phyloP scores from a whole-genome alignment of 352 stramenopile species.

The Phytophthora pinifolia region DNA sequence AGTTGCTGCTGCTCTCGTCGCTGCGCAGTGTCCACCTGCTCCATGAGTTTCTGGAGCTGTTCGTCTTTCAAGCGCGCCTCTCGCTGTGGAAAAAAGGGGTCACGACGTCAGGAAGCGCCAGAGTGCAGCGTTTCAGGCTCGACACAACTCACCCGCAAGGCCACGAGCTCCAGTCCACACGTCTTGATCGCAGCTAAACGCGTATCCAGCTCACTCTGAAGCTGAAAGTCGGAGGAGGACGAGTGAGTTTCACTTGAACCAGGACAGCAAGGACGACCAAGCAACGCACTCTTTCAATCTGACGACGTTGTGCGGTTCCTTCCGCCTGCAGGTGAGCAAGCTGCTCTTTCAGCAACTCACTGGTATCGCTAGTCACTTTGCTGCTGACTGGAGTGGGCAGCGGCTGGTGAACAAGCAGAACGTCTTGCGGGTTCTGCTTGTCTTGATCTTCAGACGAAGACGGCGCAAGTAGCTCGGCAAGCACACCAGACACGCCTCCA shows the following conservation, averaged over 20 bases:
- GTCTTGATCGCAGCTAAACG: conserved; percentile 52
- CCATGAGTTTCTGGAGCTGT: conserved; percentile 35
- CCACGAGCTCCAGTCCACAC: conserved; percentile 66
- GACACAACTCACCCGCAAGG: conserved; percentile 39
- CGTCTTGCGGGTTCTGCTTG: neutral
- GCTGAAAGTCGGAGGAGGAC: conserved; percentile 27
- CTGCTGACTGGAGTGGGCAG: neutral
- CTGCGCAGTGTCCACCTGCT: conserved; percentile 29
- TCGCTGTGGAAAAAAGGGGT: conserved; percentile 31
- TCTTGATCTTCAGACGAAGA: conserved; percentile 5
- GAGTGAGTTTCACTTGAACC: conserved; percentile 4
- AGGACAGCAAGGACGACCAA: neutral
- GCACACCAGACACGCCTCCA: conserved; percentile 55
- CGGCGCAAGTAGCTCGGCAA: conserved; percentile 39
- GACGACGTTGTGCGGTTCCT: conserved; percentile 42
- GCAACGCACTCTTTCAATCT: conserved; percentile 37
- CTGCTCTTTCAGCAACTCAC: conserved; percentile 37
- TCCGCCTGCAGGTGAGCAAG: conserved; percentile 52
- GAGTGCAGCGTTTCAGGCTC: neutral
- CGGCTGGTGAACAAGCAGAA: conserved; percentile 4
- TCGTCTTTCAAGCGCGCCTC: conserved; percentile 52
- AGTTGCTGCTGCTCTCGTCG: conserved; percentile 46
- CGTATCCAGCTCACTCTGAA: conserved; percentile 61
- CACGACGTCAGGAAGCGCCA: neutral
- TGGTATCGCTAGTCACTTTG: conserved; percentile 4